Evolutionary conservation across 495 filamentous ascomycete genomes (phyloP).

Genomic region (Patellaria atrata): DNA sequence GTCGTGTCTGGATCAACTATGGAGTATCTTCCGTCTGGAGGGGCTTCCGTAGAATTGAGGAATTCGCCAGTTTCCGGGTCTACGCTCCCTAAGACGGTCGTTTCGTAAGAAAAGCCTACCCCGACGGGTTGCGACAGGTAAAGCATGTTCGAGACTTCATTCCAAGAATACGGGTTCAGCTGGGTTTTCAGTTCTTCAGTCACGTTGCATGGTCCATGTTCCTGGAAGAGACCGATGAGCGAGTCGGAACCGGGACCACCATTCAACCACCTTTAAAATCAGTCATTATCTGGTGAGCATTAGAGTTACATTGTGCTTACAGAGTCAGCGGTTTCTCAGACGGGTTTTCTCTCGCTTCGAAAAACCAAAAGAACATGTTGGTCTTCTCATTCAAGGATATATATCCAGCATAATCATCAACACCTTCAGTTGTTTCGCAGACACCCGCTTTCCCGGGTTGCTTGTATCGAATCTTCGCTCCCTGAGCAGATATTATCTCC

Average conservation of each 20-base stretch:
- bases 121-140: conserved; percentile 58
- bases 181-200: conserved; percentile 37
- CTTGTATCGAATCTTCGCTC: conserved; percentile 38
- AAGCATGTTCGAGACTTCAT: conserved; percentile 57
- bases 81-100: conserved; percentile 22
- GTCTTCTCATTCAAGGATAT: conserved; percentile 15
- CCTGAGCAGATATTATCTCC: conserved; percentile 43
- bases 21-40: conserved; percentile 35
- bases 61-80: conserved; percentile 27
- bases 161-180: conserved; percentile 53
- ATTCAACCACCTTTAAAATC: conserved; percentile 31
- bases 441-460: conserved; percentile 35
- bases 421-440: conserved; percentile 30
- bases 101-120: conserved; percentile 44
- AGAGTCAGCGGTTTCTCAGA: conserved; percentile 17
- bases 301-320: not conserved
- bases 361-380: conserved; percentile 20
- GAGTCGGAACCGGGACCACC: conserved; percentile 45
- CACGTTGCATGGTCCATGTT: conserved; percentile 45
- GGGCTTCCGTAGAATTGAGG: conserved; percentile 29
- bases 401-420: conserved; percentile 19
- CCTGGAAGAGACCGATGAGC: conserved; percentile 58
- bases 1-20: conserved; percentile 20
- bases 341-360: conserved; percentile 17
- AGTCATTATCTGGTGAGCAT: no score